Base-by-base conservation (phyloP, 2,329 filamentous ascomycete species). In the Polytolypa hystricis region DNA sequence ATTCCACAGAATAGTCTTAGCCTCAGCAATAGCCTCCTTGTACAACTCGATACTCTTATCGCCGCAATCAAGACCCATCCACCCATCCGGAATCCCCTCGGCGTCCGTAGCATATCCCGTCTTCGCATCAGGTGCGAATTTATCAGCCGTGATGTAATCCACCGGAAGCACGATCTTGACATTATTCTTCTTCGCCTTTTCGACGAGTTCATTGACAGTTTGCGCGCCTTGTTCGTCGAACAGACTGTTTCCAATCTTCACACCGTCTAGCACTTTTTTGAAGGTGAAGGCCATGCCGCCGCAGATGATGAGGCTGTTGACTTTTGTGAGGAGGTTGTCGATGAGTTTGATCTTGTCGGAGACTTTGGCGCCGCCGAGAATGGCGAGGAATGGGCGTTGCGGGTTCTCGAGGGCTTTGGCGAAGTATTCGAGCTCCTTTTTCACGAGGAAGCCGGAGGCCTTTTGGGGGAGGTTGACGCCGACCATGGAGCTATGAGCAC, bases 341-440 rank as follows among this genome's bases (percentile, higher is more conserved):
- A 98, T 96, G 53, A 98, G 76, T 73, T 95, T 85, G 64, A 98
- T 98, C 81, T 98, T 98, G 76, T 98, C 91, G 30, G 85, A 93
- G 51, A 98, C 86, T 77, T 98, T 98, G 62, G 91, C 86, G 51
- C 91, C 91, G 53, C 91, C 91, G 37, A 98, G 83, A 60, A 98
- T 98, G 61, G 91, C 93, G 37, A 98, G 80, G 83, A 98, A 98
- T 43, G 91, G 91, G 39, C 89, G 80, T 70, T 93, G 74, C 44
- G 91, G 91, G 53, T 74, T 78, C 71, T 98, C 91, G 43, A 98
- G 82, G 26, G 86, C 91, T 71, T 95, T 77, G 47, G 91, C 91
- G 60, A 98, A 98, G 79, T 98, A 98, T 61, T 98, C 91, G 46
- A 98, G 82, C 69, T 98, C 91, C 74, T 96, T 98, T 82, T 98